phyloP scores from a whole-genome alignment of 2,329 filamentous ascomycete species.

The Diaporthe sp. region DNA sequence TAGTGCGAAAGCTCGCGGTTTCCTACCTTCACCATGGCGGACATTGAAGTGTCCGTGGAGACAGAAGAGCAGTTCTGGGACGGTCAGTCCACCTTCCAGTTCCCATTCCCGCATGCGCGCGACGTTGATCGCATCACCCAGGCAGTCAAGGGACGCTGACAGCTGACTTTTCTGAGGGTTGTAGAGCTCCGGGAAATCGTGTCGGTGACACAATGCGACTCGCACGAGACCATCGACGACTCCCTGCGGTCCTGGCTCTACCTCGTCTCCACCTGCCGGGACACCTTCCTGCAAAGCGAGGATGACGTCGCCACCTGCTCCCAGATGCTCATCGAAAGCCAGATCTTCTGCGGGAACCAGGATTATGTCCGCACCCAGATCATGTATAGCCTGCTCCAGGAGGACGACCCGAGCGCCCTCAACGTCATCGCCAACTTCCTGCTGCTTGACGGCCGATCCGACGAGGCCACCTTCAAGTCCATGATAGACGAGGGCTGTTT shows the following conservation, averaged over 20 bases:
- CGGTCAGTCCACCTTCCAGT: constrained; percentile 65
- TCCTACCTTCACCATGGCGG: constrained; percentile 59
- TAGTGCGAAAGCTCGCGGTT: constrained; percentile 37
- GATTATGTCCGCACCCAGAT: constrained; percentile 95
- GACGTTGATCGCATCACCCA: not conserved
- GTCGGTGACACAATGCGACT: constrained; percentile 59
- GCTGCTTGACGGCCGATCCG: constrained; percentile 85
- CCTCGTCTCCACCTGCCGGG: constrained; percentile 82
- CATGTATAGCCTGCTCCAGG: constrained; percentile 89
- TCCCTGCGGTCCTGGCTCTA: constrained; percentile 86
- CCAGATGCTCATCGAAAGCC: constrained; percentile 81
- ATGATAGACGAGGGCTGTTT: constrained; percentile 93
- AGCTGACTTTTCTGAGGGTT: constrained; percentile 6
- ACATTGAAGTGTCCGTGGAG: constrained; percentile 80
- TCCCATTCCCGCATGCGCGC: constrained; percentile 7
- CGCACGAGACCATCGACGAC: constrained; percentile 80
- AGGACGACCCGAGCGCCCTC: constrained; percentile 85
- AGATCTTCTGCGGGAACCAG: constrained; percentile 79
- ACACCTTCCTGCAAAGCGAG: constrained; percentile 80
- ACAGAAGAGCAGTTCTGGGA: constrained; percentile 91
- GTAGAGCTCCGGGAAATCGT: constrained; percentile 65
- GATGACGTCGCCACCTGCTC: constrained; percentile 86
- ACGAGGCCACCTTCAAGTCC: constrained; percentile 84
- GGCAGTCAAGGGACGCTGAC: not conserved
- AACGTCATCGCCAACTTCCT: constrained; percentile 88